phyloP scores from a whole-genome alignment of 352 stramenopile species.

The Bremia lactucae region DNA sequence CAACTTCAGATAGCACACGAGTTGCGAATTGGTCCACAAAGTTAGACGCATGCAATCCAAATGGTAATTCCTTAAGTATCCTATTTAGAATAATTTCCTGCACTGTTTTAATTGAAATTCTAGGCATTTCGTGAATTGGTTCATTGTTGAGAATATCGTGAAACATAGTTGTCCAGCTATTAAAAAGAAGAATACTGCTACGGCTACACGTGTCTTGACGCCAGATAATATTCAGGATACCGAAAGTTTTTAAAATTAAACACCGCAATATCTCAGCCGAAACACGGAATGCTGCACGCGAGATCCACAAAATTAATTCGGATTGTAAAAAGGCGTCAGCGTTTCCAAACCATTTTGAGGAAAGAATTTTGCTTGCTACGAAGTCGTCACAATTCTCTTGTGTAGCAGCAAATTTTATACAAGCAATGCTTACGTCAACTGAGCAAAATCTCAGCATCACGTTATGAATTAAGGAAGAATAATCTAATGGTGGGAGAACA shows the following conservation, averaged over 20 bases:
- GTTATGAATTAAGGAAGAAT: slow-evolving; percentile 15
- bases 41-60: slow-evolving; percentile 2
- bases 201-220: slow-evolving; percentile 4
- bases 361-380: slow-evolving; percentile 15
- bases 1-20: slow-evolving; percentile 17
- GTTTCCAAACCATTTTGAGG: slow-evolving; percentile 12
- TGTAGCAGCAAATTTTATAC: slow-evolving; percentile 24
- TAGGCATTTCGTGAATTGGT: slow-evolving; percentile 2
- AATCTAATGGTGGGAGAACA: slow-evolving; percentile 25
- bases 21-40: slow-evolving; percentile 21
- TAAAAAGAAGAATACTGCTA: slow-evolving; percentile 14
- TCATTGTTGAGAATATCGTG: slow-evolving; percentile 6
- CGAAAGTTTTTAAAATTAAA: slow-evolving; percentile 10
- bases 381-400: slow-evolving; percentile 31
- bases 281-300: slow-evolving; percentile 12
- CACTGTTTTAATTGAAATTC: slow-evolving; percentile 11
- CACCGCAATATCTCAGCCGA: slow-evolving; percentile 10
- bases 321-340: slow-evolving; percentile 10
- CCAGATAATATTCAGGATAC: slow-evolving; percentile 17
- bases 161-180: slow-evolving; percentile 21
- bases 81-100: slow-evolving; percentile 11
- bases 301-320: slow-evolving; percentile 15
- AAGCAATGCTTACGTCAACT: slow-evolving; percentile 13
- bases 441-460: slow-evolving; percentile 23
- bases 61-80: slow-evolving; percentile 16